These are phyloP conservation scores for Pestalotiopsis sp. DNA, from an alignment of 2,329 filamentous ascomycete species.

Conservation along the genomic window DNA sequence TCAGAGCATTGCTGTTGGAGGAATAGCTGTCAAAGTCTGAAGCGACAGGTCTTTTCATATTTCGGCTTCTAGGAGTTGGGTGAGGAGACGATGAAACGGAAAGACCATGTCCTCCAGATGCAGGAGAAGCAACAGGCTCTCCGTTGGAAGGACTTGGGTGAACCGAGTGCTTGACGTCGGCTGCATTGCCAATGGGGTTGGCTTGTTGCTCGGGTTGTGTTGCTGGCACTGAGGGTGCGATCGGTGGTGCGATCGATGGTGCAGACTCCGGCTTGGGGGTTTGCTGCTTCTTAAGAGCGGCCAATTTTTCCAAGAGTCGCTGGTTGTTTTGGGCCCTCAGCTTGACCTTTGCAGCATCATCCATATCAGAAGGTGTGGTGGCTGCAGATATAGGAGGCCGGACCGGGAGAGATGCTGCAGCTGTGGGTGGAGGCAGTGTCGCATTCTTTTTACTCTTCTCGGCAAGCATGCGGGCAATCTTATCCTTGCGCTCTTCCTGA, in stretches of 20 bases:
- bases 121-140: slow-evolving; percentile 19
- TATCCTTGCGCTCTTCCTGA: slow-evolving; percentile 36
- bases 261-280: slow-evolving; percentile 23
- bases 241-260: slow-evolving; percentile 9
- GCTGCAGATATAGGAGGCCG: slow-evolving; percentile 5
- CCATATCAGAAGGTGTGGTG: slow-evolving; percentile 15
- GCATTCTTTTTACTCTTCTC: slow-evolving; percentile 34
- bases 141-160: neutral
- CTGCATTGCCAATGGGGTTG: neutral
- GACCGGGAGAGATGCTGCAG: slow-evolving; percentile 13
- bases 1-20: slow-evolving; percentile 41
- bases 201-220: neutral
- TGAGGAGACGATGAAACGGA: slow-evolving; percentile 23
- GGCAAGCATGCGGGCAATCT: slow-evolving; percentile 35
- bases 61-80: slow-evolving; percentile 29
- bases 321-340: slow-evolving; percentile 66
- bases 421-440: slow-evolving; percentile 14
- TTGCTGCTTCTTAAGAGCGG: slow-evolving; percentile 64
- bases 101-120: slow-evolving; percentile 26
- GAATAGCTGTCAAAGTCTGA: slow-evolving; percentile 69
- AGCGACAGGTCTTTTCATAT: slow-evolving; percentile 64
- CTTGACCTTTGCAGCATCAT: slow-evolving; percentile 47
- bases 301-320: slow-evolving; percentile 76
- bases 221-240: slow-evolving; percentile 16
- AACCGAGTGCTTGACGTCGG: neutral